A percentile compares a stretch with the other conserved stretches of the same genome.
phyloP scores from a whole-genome alignment of 306 rosid species.

The cucumber (Cucumis sativus) region DNA sequence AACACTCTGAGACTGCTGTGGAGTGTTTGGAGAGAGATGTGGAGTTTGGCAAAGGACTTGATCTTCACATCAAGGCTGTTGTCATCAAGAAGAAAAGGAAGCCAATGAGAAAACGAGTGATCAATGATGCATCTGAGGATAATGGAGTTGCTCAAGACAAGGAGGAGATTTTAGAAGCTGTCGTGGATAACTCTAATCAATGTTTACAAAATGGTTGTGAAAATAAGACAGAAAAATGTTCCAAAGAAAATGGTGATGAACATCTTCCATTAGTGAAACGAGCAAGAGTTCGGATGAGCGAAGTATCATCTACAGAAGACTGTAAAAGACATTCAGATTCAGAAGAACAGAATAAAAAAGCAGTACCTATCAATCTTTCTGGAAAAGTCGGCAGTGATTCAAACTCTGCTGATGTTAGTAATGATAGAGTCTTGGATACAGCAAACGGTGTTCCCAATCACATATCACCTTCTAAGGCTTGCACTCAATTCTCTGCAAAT shows the following conservation, averaged over 20 bases:
- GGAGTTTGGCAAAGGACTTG: conserved; percentile 49
- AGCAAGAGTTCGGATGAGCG: conserved; percentile 86
- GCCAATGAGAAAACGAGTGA: conserved; percentile 56
- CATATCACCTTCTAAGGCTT: conserved; percentile 30
- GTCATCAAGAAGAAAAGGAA: conserved; percentile 76
- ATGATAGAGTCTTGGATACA: conserved; percentile 23
- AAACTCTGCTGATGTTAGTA: conserved; percentile 28
- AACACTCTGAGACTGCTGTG: conserved; percentile 32
- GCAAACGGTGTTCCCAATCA: conserved; percentile 29
- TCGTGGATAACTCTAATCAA: conserved; percentile 27
- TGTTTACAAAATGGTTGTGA: conserved; percentile 34
- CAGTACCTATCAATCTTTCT: conserved; percentile 15
- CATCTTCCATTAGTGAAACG: conserved; percentile 91
- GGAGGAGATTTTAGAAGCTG: conserved; percentile 27
- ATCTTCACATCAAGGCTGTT: conserved; percentile 46
- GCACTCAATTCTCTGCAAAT: conserved; percentile 24
- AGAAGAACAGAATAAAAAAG: conserved; percentile 41
- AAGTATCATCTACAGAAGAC: conserved; percentile 45
- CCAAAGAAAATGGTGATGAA: conserved; percentile 82
- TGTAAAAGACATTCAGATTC: conserved; percentile 20
- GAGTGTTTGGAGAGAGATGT: conserved; percentile 49
- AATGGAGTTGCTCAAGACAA: conserved; percentile 25
- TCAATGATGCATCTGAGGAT: conserved; percentile 34
- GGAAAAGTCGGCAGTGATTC: conserved; percentile 25
- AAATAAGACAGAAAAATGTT: conserved; percentile 28